Evolutionary conservation across 257 asterid species (phyloP).

Genomic region (Nicotiana noctiflora): DNA sequence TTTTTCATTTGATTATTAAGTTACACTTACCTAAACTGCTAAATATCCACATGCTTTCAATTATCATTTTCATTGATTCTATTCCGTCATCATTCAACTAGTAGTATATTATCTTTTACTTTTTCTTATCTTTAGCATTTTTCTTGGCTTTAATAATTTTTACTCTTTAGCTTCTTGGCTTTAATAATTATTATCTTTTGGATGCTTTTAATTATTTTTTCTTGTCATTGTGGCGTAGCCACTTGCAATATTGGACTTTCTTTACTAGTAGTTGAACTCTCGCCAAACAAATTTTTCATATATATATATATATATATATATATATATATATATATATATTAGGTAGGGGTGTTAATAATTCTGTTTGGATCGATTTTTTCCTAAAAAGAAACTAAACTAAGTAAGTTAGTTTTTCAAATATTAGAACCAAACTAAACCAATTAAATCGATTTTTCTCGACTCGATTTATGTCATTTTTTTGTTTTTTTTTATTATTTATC

Average conservation of each 20-base stretch:
- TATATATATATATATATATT: too few relatives aligned
- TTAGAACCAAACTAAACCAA: too few relatives aligned
- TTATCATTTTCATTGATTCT: slow-evolving; percentile 17
- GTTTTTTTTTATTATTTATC: too few relatives aligned
- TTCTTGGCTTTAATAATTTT: background rate
- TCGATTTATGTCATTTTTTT: too few relatives aligned
- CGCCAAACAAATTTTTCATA: background rate
- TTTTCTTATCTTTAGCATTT: background rate
- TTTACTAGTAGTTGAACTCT: background rate
- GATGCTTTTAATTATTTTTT: background rate
- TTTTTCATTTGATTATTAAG: slow-evolving; percentile 12
- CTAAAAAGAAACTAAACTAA: too few relatives aligned
- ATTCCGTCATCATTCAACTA: background rate
- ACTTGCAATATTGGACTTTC: background rate
- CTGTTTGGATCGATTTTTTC: too few relatives aligned
- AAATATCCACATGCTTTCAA: slow-evolving; percentile 30
- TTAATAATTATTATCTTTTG: background rate
- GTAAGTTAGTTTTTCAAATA: too few relatives aligned
- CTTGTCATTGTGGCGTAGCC: background rate
- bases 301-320: too few relatives aligned
- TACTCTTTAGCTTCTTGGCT: background rate
- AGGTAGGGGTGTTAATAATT: too few relatives aligned
- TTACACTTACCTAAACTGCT: slow-evolving; percentile 13
- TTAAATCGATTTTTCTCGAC: too few relatives aligned
- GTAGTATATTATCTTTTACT: background rate